A percentile compares a stretch with the other conserved stretches of the same genome.
Evolutionary conservation across 2,329 filamentous ascomycete species (phyloP).

Genomic region (Botrytis hyacinthi): DNA sequence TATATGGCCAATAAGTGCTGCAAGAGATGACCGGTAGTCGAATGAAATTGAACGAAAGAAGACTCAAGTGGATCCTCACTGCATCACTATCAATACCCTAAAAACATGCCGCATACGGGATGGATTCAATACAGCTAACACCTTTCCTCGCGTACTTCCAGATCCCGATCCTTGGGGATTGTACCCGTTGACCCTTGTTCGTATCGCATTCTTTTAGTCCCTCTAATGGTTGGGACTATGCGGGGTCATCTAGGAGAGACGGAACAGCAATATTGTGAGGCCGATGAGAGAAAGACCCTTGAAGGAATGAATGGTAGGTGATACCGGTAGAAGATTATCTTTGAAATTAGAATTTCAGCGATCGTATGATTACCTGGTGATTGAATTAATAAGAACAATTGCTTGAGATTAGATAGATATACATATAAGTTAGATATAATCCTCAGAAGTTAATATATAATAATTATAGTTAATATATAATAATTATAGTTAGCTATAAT

Average conservation of each 20-base stretch:
- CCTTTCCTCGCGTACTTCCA: neutral
- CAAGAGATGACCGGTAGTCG: neutral
- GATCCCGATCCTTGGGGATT: neutral
- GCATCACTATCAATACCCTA: neutral
- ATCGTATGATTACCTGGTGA: neutral
- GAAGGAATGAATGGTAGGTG: neutral
- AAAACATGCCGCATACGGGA: too few relatives aligned
- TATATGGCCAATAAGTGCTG: neutral
- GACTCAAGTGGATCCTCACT: neutral
- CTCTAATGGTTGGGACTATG: neutral
- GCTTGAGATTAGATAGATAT: neutral
- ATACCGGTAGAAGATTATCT: neutral
- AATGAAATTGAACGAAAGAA: neutral
- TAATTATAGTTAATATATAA: too few relatives aligned
- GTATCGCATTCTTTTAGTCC: neutral
- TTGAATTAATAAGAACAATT: neutral
- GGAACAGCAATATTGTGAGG: neutral
- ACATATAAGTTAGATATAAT: neutral
- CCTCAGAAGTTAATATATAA: neutral
- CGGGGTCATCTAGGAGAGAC: slow-evolving; percentile 1
- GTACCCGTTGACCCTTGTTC: neutral
- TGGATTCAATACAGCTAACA: neutral
- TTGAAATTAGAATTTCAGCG: too few relatives aligned
- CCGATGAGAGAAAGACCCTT: neutral
- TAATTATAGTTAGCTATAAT: too few relatives aligned